Conservation (phyloP, 176 grass and related monocot genomes). For the Puya raimondii region DNA sequence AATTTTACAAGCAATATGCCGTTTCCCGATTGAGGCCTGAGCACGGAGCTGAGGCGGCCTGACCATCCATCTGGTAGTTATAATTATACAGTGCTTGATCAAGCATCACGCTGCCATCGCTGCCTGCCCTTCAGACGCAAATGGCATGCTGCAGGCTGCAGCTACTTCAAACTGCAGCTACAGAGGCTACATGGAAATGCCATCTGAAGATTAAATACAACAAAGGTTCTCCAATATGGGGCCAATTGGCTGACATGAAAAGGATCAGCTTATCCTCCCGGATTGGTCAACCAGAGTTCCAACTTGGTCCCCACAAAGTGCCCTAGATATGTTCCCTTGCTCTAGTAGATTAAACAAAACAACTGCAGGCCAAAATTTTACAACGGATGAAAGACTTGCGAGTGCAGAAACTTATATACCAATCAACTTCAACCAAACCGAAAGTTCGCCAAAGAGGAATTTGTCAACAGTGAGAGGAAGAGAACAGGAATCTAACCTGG, state of each 20-base stretch:
- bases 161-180: too few relatives aligned
- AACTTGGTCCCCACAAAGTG: constrained; percentile 76
- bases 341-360: constrained; percentile 89
- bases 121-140: neutral
- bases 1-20: neutral
- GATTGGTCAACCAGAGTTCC: constrained; percentile 83
- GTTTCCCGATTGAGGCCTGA: neutral
- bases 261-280: constrained; percentile 53
- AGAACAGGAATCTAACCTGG: constrained; percentile 44
- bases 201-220: neutral
- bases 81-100: neutral
- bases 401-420: too few relatives aligned
- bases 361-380: constrained; percentile 37
- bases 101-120: neutral
- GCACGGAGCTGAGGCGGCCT: neutral
- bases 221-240: neutral
- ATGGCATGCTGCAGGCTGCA: too few relatives aligned
- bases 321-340: constrained; percentile 75
- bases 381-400: too few relatives aligned
- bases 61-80: neutral
- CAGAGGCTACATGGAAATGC: too few relatives aligned
- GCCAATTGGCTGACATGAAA: neutral
- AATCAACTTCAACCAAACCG: too few relatives aligned
- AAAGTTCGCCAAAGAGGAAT: neutral
- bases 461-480: neutral